Conservation (phyloP, 805 yeast genomes). For the Saturnispora besseyi region DNA sequence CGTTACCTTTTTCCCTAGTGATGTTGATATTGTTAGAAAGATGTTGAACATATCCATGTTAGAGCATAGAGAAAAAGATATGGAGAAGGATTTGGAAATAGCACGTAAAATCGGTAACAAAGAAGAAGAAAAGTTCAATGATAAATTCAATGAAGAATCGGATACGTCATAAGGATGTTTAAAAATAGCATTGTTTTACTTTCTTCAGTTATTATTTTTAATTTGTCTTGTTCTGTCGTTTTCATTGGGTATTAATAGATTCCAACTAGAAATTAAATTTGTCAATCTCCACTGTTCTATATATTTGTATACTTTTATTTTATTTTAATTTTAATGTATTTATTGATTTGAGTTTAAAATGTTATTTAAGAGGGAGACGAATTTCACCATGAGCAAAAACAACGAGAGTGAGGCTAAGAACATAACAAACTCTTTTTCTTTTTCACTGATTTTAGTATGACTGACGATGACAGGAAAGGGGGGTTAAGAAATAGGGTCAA, state of each 20-base stretch:
- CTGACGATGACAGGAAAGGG: not conserved
- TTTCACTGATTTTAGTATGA: not conserved
- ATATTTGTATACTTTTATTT: too few relatives aligned
- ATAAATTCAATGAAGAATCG: not conserved
- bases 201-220: too few relatives aligned
- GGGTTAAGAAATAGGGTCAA: not conserved
- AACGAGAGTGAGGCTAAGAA: not conserved
- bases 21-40: constrained; percentile 66
- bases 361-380: too few relatives aligned
- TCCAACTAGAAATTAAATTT: too few relatives aligned
- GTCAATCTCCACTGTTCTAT: too few relatives aligned
- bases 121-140: not conserved
- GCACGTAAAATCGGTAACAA: constrained; percentile 2
- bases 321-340: too few relatives aligned
- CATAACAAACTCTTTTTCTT: not conserved
- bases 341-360: too few relatives aligned
- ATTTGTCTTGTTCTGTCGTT: too few relatives aligned
- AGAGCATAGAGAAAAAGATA: constrained; percentile 27
- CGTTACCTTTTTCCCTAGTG: constrained; percentile 50
- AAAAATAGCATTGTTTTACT: too few relatives aligned
- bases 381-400: too few relatives aligned
- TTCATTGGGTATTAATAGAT: too few relatives aligned
- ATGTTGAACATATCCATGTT: constrained; percentile 44
- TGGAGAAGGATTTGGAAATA: constrained; percentile 1
- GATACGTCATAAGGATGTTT: not conserved